Conservation (phyloP, 371 early-diverging fungal species). For the Lichtheimia corymbifera region DNA sequence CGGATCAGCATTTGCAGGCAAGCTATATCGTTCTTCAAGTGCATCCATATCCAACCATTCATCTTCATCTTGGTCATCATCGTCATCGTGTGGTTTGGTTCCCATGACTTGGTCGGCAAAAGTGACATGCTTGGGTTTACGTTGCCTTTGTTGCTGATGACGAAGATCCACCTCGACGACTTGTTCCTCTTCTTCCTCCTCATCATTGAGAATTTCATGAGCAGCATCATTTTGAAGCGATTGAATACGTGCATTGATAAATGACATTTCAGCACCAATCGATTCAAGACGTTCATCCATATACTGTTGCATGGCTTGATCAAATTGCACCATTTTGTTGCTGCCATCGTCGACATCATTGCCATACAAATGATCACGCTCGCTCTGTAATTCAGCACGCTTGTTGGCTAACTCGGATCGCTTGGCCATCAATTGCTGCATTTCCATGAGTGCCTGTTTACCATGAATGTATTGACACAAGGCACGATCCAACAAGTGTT, state of each 20-base stretch:
- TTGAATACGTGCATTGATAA: conserved; percentile 68
- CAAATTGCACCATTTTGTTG: conserved; percentile 34
- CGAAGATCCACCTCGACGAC: conserved; percentile 16
- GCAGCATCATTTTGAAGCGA: conserved; percentile 72
- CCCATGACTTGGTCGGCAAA: conserved; percentile 41
- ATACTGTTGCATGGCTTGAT: conserved; percentile 57
- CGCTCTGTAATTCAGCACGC: conserved; percentile 63
- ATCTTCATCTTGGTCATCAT: conserved; percentile 52
- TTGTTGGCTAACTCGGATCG: conserved; percentile 64
- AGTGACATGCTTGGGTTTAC: conserved; percentile 25
- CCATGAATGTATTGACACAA: conserved; percentile 43
- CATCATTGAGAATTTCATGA: conserved; percentile 50
- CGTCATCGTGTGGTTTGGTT: conserved; percentile 49
- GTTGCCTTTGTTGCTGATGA: conserved; percentile 5
- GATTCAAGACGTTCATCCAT: conserved; percentile 85
- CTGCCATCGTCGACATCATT: conserved; percentile 43
- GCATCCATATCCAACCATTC: conserved; percentile 50
- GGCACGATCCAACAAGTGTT: conserved; percentile 60
- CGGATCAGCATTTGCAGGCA: conserved; percentile 57
- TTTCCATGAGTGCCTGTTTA: conserved; percentile 44
- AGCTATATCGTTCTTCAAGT: conserved; percentile 55
- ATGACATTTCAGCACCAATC: conserved; percentile 80
- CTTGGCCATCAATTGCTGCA: conserved; percentile 42
- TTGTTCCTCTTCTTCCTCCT: conserved; percentile 27
- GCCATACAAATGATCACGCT: conserved; percentile 63